Evolutionary conservation across 2,329 filamentous ascomycete species (phyloP), one percentile per base, ranked within the genome.

Genomic region (Fusarium armeniacum): DNA sequence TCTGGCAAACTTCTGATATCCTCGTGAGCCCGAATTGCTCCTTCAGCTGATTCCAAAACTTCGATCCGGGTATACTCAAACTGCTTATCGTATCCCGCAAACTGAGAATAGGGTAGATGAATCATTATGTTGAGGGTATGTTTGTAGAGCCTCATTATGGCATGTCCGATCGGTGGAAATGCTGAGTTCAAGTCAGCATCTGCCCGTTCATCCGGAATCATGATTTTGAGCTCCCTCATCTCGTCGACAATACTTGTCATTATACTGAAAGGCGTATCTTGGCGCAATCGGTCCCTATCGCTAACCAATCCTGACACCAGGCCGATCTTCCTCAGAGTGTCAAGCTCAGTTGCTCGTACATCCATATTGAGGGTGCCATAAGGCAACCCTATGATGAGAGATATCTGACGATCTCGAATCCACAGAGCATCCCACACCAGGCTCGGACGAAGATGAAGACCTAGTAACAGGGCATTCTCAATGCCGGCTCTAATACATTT

Each of bases 401-500:
- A 70, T 20, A 57, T 12, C 8, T 62, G 83, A 32, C 86, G 80
- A 65, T 89, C 87, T 3, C 77, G 70, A 24, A 79, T 74, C 62
- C 79, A 80, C 16, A 84, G 65, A 10, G 76, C 66, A 20, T 76
- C 74, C 84, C 83, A 85, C 43, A 74, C 75, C 18, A 74, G 71
- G 50, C 76, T 76, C 7, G 49, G 62, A 30, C 73, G 75, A 12
- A 79, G 73, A 63, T 85, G 81, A 33, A 82, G 79, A 66, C 86
- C 84, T 2, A 86, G 82, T 2, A 89, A 76, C 62, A 88, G 81
- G 9, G 82, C 82, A 61, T 84, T 83, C 70, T 83, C 84, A 40
- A 89, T 77, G 5, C 82, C 86, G 41, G 83, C 81, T 15, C 86
- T 82, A 41, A 81, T 80, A 11, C 81, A 75, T 7, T 86, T 77